Conservation (phyloP, 2,329 filamentous ascomycete genomes). For the Colletotrichum lupini region DNA sequence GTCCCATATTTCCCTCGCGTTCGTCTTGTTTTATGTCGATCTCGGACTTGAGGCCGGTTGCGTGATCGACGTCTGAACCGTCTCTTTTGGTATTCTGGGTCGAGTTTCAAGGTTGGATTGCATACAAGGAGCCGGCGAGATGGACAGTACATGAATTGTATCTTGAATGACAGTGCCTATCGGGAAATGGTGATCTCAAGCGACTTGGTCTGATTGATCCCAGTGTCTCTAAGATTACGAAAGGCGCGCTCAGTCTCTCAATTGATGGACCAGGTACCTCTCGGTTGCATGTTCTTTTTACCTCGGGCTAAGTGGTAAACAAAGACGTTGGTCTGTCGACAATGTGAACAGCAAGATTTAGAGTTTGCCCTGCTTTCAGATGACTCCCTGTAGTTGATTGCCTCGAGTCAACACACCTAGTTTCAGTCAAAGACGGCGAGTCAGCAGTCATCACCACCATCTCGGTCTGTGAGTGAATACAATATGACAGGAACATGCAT, state of each 20-base stretch:
- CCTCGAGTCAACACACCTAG: not conserved
- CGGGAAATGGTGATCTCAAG: too few relatives aligned
- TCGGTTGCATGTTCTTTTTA: not conserved
- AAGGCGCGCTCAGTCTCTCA: too few relatives aligned
- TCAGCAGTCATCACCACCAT: not conserved
- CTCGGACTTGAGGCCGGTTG: not conserved
- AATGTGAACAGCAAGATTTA: not conserved
- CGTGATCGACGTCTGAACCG: not conserved
- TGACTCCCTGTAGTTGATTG: not conserved
- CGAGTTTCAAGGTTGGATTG: not conserved
- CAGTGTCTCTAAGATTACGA: too few relatives aligned
- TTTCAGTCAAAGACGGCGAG: not conserved
- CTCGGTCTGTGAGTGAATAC: not conserved
- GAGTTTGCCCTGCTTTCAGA: not conserved
- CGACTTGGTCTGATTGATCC: too few relatives aligned
- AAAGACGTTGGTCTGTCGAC: not conserved
- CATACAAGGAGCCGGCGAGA: not conserved
- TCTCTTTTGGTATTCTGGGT: not conserved
- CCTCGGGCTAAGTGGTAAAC: too few relatives aligned
- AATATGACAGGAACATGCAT: too few relatives aligned
- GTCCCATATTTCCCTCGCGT: not conserved
- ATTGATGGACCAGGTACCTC: too few relatives aligned
- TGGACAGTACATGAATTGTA: not conserved
- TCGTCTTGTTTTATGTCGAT: conserved; percentile 14
- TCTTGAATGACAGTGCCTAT: too few relatives aligned